Evolutionary conservation across 768 basidiomycete species (phyloP).

Genomic region (Calvatia gigantea): DNA sequence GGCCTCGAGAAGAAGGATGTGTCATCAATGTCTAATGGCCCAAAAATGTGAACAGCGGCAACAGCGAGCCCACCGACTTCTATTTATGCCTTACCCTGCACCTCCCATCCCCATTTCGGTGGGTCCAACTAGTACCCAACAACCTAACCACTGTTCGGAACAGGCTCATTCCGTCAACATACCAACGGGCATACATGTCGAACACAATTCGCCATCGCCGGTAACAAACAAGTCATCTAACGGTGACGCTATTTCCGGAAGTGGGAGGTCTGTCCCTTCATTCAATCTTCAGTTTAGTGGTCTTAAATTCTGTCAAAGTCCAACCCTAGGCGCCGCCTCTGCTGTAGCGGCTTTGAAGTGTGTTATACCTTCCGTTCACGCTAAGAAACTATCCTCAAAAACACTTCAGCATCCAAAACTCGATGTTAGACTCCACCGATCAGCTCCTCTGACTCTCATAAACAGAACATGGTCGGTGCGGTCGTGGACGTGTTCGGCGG

Average conservation of each 20-base stretch:
- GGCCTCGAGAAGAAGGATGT: too few relatives aligned
- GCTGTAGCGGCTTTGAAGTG: conserved; percentile 24
- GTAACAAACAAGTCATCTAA: conserved; percentile 19
- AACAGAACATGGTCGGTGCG: conserved; percentile 2
- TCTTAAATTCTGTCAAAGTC: conserved; percentile 13
- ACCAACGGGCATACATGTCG: conserved; percentile 20
- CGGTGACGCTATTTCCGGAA: conserved; percentile 14
- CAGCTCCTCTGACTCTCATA: neutral
- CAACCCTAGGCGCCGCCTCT: conserved; percentile 30
- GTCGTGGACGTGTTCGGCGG: conserved; percentile 15
- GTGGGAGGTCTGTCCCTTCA: conserved; percentile 7
- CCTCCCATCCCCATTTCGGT: too few relatives aligned
- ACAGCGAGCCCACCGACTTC: too few relatives aligned
- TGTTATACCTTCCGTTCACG: neutral
- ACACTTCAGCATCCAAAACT: conserved; percentile 4
- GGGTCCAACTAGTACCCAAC: conserved; percentile 30
- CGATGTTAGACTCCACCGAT: neutral
- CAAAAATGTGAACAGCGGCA: too few relatives aligned
- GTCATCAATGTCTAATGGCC: too few relatives aligned
- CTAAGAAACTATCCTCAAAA: neutral
- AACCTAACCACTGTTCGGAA: conserved; percentile 26
- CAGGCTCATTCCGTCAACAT: conserved; percentile 26
- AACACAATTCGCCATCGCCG: conserved; percentile 19
- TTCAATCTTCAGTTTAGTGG: neutral
- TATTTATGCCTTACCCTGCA: too few relatives aligned